A percentile compares a stretch with the other conserved stretches of the same genome.
These are phyloP conservation scores for Phlyctochytrium planicorne DNA, from an alignment of 192 early-diverging fungal species.

Conservation along the genomic window DNA sequence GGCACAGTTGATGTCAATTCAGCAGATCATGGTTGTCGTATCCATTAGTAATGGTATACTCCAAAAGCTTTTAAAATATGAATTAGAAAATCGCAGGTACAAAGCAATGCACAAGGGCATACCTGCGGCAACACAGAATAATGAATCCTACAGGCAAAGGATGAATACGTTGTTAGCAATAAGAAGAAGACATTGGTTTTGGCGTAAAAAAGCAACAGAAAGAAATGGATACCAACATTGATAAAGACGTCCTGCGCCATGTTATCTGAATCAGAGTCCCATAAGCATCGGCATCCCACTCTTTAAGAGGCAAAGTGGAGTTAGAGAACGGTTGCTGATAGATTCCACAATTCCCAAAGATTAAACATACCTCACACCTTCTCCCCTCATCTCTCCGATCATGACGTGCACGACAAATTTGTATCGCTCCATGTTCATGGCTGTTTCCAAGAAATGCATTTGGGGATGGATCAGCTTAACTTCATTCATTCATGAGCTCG, in stretches of 20 bases:
- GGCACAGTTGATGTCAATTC: too few relatives aligned
- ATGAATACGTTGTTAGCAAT: neutral
- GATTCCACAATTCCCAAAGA: neutral
- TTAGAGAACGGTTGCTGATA: neutral
- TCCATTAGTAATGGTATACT: constrained; percentile 45
- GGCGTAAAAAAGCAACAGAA: neutral
- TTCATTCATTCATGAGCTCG: too few relatives aligned
- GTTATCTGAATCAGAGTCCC: constrained; percentile 65
- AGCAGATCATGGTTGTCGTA: too few relatives aligned
- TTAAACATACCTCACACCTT: constrained; percentile 51
- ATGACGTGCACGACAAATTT: constrained; percentile 61
- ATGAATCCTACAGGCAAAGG: constrained; percentile 51
- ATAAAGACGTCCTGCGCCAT: constrained; percentile 59
- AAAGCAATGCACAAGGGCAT: neutral
- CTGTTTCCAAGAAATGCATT: constrained; percentile 22
- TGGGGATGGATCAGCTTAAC: too few relatives aligned
- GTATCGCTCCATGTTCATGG: constrained; percentile 52
- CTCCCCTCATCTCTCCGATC: constrained; percentile 61
- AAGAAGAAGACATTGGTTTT: neutral
- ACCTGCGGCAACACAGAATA: constrained; percentile 58
- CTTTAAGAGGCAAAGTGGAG: too few relatives aligned
- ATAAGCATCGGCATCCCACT: constrained; percentile 61
- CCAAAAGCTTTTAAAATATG: constrained; percentile 38
- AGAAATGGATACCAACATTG: constrained; percentile 40
- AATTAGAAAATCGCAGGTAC: constrained; percentile 9